Evolutionary conservation across 2,329 filamentous ascomycete species (phyloP), one percentile per base, ranked within the genome.

Genomic region (Aspergillus fumigatus): DNA sequence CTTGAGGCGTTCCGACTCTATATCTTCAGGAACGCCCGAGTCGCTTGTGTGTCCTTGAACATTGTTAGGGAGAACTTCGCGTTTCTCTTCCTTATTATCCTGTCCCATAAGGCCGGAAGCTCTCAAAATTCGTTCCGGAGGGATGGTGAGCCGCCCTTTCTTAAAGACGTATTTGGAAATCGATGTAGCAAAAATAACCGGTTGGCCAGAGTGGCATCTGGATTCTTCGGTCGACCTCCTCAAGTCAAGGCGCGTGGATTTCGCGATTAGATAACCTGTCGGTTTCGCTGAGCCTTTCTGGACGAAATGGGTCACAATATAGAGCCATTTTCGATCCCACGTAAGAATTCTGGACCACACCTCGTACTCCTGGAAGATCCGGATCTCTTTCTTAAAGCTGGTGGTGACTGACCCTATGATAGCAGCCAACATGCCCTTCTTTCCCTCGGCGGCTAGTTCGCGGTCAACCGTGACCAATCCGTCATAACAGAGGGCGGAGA

Each of bases 271-370:
- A 29, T 29, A 10, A 3, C 27, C 27, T 29, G 27, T 9, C 17
- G 14, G 5, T 19, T 41, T 41, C 5, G 17, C 17, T 17, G 38
- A 17, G 6, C 38, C 38, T 17, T 17, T 50, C n/a, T 54, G 54
- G n/a, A 69, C 65, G 23, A 71, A 68, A 56, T 71, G 59, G 1
- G 63, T 68, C 1, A 69, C 66, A 8, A 70, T 56, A 48, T 70
- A 71, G 5, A 71, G 52, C 69, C 69, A 71, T 50, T 71, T 71
- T 26, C 59, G 55, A 38, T 71, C 68, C 68, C 69, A 71, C 2
- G 62, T 61, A 2, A 71, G 51, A 7, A 71, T 57, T 1, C 68
- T 57, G 1, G 63, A 61, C 59, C 63, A 65, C 8, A 68, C 58
- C 45, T 68, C 66, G 48, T 66, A 68, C 35, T 52, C 48, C 50